A percentile compares a stretch with the other conserved stretches of the same genome.
phyloP scores from a whole-genome alignment of 768 basidiomycete genomes.

The Leccinum longicurvipes region DNA sequence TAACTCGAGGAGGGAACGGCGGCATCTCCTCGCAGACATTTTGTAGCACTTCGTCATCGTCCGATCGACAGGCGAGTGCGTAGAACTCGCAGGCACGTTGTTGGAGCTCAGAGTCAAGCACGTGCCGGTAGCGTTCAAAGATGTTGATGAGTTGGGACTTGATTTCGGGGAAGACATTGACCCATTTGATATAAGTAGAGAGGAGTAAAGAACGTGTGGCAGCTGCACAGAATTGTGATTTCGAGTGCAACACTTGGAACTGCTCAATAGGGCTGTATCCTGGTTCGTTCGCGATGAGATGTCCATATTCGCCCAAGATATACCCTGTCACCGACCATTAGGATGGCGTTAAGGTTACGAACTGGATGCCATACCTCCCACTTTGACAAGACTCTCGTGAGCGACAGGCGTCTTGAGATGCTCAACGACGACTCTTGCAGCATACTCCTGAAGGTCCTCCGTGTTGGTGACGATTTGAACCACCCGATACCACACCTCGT shows the following conservation, averaged over 20 bases:
- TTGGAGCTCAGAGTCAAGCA: constrained; percentile 94
- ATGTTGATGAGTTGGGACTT: constrained; percentile 90
- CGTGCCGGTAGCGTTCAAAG: constrained; percentile 96
- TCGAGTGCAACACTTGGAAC: constrained; percentile 88
- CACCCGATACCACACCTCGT: constrained; percentile 99
- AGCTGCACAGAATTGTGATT: constrained; percentile 92
- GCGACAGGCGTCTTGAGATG: constrained; percentile 81
- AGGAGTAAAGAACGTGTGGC: constrained; percentile 88
- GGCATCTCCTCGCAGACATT: constrained; percentile 99
- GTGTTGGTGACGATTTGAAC: constrained; percentile 99
- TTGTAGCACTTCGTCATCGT: constrained; percentile 90
- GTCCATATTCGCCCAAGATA: constrained; percentile 96
- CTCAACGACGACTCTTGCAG: constrained; percentile 87
- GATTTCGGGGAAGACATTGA: constrained; percentile 99
- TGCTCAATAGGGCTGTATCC: constrained; percentile 95
- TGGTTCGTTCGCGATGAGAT: constrained; percentile 91
- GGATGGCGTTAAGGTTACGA: background rate
- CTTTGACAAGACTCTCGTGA: constrained; percentile 93
- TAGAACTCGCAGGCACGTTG: constrained; percentile 99
- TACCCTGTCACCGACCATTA: constrained; percentile 60
- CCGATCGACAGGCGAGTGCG: constrained; percentile 76
- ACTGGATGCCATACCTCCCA: constrained; percentile 63
- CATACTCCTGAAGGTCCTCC: constrained; percentile 95
- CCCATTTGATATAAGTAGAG: constrained; percentile 99
- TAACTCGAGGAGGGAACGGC: constrained; percentile 93